Percentiles rank a stretch among this genome's conserved stretches.
These are phyloP conservation scores for Penicillium fimorum DNA, from an alignment of 495 filamentous ascomycete genomes.

Conservation along the genomic window DNA sequence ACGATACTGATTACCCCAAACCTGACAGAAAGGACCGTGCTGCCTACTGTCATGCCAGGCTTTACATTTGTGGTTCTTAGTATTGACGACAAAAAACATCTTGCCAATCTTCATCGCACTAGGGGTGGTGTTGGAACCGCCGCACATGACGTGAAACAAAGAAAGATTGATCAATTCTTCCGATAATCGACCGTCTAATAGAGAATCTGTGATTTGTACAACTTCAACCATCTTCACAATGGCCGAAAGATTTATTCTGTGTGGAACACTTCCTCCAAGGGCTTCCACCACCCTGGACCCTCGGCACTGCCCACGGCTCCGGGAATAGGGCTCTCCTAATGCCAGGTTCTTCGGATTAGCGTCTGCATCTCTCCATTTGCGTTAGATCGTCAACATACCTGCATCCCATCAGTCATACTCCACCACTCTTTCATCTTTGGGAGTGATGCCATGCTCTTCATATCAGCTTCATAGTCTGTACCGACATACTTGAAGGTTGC, in stretches of 20 bases:
- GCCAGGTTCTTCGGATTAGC: background rate
- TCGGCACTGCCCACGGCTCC: slow-evolving; percentile 63
- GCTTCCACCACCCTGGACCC: slow-evolving; percentile 70
- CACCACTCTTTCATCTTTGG: slow-evolving; percentile 75
- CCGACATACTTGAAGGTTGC: slow-evolving; percentile 75
- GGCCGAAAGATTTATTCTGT: slow-evolving; percentile 33
- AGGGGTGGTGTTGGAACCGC: slow-evolving; percentile 70
- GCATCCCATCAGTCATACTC: slow-evolving; percentile 72
- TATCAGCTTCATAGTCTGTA: slow-evolving; percentile 65
- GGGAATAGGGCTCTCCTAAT: slow-evolving; percentile 52
- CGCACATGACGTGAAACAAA: slow-evolving; percentile 67
- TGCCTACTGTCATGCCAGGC: slow-evolving; percentile 13
- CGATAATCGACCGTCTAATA: slow-evolving; percentile 16
- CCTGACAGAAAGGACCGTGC: background rate
- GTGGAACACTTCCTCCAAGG: slow-evolving; percentile 71
- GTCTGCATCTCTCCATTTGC: background rate
- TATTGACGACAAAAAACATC: slow-evolving; percentile 60
- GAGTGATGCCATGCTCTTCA: slow-evolving; percentile 67
- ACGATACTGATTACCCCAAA: slow-evolving; percentile 43
- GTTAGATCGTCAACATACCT: slow-evolving; percentile 41
- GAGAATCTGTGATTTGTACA: background rate
- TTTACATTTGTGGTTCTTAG: slow-evolving; percentile 25
- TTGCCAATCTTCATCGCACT: slow-evolving; percentile 70
- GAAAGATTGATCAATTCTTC: slow-evolving; percentile 75
- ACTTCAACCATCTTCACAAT: background rate